Percentiles rank a stretch among this genome's conserved stretches.
Conservation (phyloP, 768 basidiomycete species). For the Suillus bovinus region DNA sequence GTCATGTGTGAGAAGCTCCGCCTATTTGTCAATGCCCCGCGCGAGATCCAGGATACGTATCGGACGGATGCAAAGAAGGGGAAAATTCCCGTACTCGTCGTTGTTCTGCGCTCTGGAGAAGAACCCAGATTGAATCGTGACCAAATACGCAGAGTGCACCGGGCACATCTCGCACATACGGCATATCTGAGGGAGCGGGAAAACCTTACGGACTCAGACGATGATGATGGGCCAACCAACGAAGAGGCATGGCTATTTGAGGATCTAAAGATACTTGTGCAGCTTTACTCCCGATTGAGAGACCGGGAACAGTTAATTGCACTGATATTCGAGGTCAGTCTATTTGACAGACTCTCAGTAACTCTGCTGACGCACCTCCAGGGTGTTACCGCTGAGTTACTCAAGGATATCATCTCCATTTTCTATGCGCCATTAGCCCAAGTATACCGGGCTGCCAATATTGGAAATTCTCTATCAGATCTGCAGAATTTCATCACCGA, state of each 20-base stretch:
- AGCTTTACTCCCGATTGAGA: conserved; percentile 74
- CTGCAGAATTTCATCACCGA: conserved; percentile 94
- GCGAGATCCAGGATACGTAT: conserved; percentile 83
- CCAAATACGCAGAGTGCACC: conserved; percentile 80
- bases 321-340: conserved; percentile 86
- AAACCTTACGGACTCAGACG: conserved; percentile 76
- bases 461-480: conserved; percentile 90
- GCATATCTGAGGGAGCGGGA: conserved; percentile 67
- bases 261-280: conserved; percentile 79
- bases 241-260: conserved; percentile 98
- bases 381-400: conserved; percentile 92
- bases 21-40: conserved; percentile 82
- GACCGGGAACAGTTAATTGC: conserved; percentile 93
- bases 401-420: conserved; percentile 98
- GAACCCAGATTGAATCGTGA: conserved; percentile 71
- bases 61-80: conserved; percentile 77
- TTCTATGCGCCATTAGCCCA: conserved; percentile 97
- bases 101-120: conserved; percentile 78
- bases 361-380: conserved; percentile 30
- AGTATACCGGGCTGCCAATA: conserved; percentile 96
- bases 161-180: conserved; percentile 75
- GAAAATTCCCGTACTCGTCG: conserved; percentile 71
- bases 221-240: conserved; percentile 89
- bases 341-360: background rate
- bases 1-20: conserved; percentile 86